Percentiles rank a stretch among this genome's conserved stretches.
Conservation (phyloP, 805 yeast species). For the Kodamaea lidongshanica region DNA sequence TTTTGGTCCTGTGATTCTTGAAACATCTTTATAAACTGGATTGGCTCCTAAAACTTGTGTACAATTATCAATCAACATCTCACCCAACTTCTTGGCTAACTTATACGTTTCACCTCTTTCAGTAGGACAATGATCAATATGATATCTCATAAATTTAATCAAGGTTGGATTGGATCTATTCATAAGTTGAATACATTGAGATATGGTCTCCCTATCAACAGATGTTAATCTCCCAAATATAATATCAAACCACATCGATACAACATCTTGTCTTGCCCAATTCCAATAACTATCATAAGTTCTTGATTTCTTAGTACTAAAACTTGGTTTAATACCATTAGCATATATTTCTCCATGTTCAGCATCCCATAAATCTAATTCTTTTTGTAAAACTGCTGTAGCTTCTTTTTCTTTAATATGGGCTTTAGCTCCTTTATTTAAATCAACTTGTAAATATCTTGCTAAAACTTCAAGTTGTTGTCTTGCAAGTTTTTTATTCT, state of each 20-base stretch:
- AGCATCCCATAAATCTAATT: conserved; percentile 84
- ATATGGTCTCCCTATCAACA: conserved; percentile 91
- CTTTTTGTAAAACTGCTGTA: conserved; percentile 73
- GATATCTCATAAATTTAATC: conserved; percentile 94
- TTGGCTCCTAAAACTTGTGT: conserved; percentile 69
- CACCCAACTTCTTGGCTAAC: conserved; percentile 84
- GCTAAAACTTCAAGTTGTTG: conserved; percentile 89
- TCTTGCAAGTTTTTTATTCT: conserved; percentile 61
- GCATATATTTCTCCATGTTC: conserved; percentile 88
- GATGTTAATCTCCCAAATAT: conserved; percentile 88
- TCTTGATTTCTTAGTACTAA: conserved; percentile 90
- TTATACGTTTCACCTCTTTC: conserved; percentile 86
- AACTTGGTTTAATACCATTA: conserved; percentile 82
- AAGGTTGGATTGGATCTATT: conserved; percentile 92
- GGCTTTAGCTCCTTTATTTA: conserved; percentile 85
- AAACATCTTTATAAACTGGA: conserved; percentile 94
- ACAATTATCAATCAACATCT: conserved; percentile 93
- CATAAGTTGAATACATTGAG: conserved; percentile 96
- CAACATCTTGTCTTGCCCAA: conserved; percentile 98
- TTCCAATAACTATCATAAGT: conserved; percentile 98
- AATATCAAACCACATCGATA: conserved; percentile 90
- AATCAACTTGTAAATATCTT: conserved; percentile 86
- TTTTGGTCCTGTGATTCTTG: conserved; percentile 91
- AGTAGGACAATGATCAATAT: conserved; percentile 73
- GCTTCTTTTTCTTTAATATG: conserved; percentile 81